A percentile compares a stretch with the other conserved stretches of the same genome.
These are phyloP conservation scores for Pseudogymnoascus sp. DNA, from an alignment of 2,329 filamentous ascomycete species.

Conservation along the genomic window DNA sequence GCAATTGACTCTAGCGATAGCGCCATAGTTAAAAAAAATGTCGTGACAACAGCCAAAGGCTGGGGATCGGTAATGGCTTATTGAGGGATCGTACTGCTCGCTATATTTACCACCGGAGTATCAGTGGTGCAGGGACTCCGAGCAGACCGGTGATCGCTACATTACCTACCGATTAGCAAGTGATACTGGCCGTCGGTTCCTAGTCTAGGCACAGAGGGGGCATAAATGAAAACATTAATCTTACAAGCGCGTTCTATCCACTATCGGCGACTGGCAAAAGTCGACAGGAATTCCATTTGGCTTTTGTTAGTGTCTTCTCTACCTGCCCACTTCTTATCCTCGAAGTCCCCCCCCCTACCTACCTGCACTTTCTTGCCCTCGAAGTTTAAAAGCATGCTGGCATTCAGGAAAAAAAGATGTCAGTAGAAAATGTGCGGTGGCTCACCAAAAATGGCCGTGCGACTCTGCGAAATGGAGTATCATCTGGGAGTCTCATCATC, in stretches of 20 bases:
- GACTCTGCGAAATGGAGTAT: too few species aligned
- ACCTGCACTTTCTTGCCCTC: too few species aligned
- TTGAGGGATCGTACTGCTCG: neutral
- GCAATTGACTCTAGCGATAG: neutral
- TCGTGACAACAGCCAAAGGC: neutral
- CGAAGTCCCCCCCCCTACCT: too few species aligned
- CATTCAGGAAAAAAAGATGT: too few species aligned
- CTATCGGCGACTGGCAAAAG: neutral
- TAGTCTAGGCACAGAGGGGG: neutral
- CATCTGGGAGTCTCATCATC: too few species aligned
- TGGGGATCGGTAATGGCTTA: neutral
- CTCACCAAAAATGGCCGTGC: too few species aligned
- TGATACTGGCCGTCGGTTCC: neutral
- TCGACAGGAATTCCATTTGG: neutral
- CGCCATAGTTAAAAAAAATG: neutral
- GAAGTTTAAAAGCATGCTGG: too few species aligned
- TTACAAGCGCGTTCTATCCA: neutral
- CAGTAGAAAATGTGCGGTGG: too few species aligned
- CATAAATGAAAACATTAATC: neutral
- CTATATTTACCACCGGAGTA: neutral
- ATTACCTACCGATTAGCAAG: neutral
- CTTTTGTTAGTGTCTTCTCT: neutral
- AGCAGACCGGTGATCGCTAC: neutral
- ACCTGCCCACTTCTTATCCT: too few species aligned
- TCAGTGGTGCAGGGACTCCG: neutral